Conservation (phyloP, 495 filamentous ascomycete species). For the Penicillium longicatenatum region DNA sequence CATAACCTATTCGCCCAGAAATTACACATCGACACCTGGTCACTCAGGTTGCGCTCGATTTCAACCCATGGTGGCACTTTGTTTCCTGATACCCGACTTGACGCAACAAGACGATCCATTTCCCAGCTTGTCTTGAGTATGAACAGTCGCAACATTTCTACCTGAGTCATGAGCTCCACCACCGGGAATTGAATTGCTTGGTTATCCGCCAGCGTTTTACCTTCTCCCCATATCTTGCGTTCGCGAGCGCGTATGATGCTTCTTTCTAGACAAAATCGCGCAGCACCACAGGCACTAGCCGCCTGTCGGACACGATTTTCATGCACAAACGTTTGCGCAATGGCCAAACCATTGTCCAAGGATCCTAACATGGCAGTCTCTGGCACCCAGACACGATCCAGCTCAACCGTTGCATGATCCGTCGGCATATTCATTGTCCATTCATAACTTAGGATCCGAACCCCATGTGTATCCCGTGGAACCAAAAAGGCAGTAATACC, state of each 20-base stretch:
- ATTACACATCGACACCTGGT: constrained; percentile 64
- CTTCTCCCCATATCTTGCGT: constrained; percentile 55
- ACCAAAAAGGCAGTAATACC: constrained; percentile 63
- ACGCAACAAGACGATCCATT: constrained; percentile 56
- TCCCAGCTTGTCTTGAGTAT: constrained; percentile 60
- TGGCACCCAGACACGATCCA: constrained; percentile 53
- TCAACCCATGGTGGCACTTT: constrained; percentile 7
- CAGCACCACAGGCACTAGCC: constrained; percentile 58
- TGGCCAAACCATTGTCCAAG: constrained; percentile 50
- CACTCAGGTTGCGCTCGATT: constrained; percentile 55
- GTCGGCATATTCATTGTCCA: constrained; percentile 67
- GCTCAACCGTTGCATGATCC: constrained; percentile 57
- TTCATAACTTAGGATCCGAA: constrained; percentile 55
- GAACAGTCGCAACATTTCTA: constrained; percentile 59
- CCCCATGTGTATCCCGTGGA: constrained; percentile 44
- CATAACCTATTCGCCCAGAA: constrained; percentile 63
- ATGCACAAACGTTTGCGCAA: constrained; percentile 63
- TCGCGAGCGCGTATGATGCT: constrained; percentile 53
- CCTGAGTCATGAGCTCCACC: constrained; percentile 60
- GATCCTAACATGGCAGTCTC: constrained; percentile 48
- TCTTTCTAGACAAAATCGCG: constrained; percentile 55
- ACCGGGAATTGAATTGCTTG: constrained; percentile 64
- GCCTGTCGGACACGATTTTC: constrained; percentile 65
- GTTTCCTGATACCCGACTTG: constrained; percentile 2
- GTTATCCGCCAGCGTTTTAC: constrained; percentile 49